A percentile compares a stretch with the other conserved stretches of the same genome.
Evolutionary conservation across 371 early-diverging fungal species (phyloP).

Genomic region (Mortierella sp.): DNA sequence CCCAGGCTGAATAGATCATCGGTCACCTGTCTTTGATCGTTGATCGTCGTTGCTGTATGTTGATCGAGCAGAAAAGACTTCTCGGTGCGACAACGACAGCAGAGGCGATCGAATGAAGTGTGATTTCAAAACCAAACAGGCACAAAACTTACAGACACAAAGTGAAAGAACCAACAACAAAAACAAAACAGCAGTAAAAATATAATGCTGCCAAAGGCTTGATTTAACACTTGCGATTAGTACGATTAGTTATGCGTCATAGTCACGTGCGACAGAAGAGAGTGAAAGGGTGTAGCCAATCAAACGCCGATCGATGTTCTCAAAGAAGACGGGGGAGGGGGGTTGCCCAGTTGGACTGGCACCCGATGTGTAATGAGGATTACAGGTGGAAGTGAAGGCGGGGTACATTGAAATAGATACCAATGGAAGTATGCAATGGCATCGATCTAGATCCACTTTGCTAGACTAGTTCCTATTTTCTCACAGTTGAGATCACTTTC

Average conservation of each 20-base stretch:
- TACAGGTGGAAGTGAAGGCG: no score
- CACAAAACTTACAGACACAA: slow-evolving; percentile 30
- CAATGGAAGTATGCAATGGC: no score
- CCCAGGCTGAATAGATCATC: no score
- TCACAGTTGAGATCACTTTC: no score
- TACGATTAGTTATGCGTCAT: neutral
- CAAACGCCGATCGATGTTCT: neutral
- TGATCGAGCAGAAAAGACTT: neutral
- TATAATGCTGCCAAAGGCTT: neutral
- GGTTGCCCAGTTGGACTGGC: no score
- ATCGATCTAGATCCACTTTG: no score
- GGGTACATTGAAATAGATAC: no score
- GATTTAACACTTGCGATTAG: neutral
- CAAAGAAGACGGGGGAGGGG: neutral
- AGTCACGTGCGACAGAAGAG: neutral
- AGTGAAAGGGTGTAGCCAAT: neutral
- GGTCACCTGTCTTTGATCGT: no score
- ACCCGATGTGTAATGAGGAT: no score
- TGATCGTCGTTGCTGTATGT: no score
- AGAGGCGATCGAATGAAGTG: neutral
- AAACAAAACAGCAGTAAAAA: slow-evolving; percentile 1
- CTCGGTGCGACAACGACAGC: neutral
- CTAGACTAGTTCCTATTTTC: no score
- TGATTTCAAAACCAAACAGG: slow-evolving; percentile 19
- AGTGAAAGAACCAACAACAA: slow-evolving; percentile 23